Conservation (phyloP, 148 eudicot genomes). For the Rhododendron griersonianum region DNA sequence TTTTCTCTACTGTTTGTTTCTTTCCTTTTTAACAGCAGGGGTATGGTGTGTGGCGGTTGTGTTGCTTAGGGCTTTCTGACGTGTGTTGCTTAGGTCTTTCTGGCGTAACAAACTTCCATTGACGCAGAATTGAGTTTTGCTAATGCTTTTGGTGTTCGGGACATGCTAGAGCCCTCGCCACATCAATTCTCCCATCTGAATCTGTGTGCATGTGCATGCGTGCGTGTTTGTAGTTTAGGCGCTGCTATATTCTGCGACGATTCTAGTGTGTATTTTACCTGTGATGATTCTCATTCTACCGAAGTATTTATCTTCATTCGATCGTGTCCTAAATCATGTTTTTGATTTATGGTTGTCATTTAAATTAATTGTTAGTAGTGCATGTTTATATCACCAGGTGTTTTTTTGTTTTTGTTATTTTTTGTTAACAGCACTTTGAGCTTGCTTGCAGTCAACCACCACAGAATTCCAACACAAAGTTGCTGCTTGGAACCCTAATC, state of each 20-base stretch:
- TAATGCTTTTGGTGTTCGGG: conserved; percentile 5
- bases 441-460: background rate
- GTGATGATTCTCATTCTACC: too few relatives aligned
- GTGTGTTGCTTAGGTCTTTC: conserved; percentile 29
- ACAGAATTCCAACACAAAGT: background rate
- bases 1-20: background rate
- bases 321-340: background rate
- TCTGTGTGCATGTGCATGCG: background rate
- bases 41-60: conserved; percentile 90
- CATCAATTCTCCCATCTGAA: conserved; percentile 8
- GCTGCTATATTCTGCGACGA: background rate
- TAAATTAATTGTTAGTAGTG: background rate
- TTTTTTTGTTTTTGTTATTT: too few relatives aligned
- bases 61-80: conserved; percentile 23
- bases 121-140: conserved; percentile 2
- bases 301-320: background rate
- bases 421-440: background rate
- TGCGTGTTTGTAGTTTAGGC: background rate
- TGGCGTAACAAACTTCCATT: background rate
- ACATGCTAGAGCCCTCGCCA: background rate
- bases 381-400: background rate
- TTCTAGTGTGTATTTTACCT: background rate
- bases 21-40: conserved; percentile 36
- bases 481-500: background rate
- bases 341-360: background rate